Evolutionary conservation across 768 basidiomycete species (phyloP).

Genomic region (Omphalotus guepiniiformis): DNA sequence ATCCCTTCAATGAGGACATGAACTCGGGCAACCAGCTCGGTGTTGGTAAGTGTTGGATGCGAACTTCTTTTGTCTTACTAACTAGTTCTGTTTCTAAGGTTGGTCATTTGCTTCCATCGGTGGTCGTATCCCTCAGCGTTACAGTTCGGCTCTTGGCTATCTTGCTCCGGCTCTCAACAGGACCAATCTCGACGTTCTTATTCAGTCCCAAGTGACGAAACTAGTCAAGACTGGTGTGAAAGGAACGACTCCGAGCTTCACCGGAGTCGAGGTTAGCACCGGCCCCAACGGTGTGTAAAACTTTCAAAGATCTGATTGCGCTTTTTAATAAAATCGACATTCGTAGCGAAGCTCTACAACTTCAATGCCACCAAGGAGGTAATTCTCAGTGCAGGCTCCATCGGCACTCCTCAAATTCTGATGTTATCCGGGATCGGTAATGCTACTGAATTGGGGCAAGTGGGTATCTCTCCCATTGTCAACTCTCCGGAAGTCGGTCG

Average conservation of each 20-base stretch:
- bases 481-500: conserved; percentile 21
- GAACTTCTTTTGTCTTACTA: conserved; percentile 6
- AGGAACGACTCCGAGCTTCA: conserved; percentile 7
- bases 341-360: conserved; percentile 5
- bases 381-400: conserved; percentile 25
- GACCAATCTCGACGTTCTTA: conserved; percentile 25
- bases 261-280: conserved; percentile 16
- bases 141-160: conserved; percentile 28
- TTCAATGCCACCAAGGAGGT: conserved; percentile 23
- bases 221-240: not conserved
- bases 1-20: conserved; percentile 24
- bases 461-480: conserved; percentile 13
- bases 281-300: conserved; percentile 2
- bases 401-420: conserved; percentile 24
- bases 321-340: conserved; percentile 4
- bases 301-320: too few species aligned
- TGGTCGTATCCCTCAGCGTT: too few species aligned
- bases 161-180: conserved; percentile 22
- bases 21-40: conserved; percentile 28
- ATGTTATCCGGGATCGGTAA: conserved; percentile 26
- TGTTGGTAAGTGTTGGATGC: conserved; percentile 24
- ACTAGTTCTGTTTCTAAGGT: conserved; percentile 31
- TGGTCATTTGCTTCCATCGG: conserved; percentile 19
- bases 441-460: not conserved
- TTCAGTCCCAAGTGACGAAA: conserved; percentile 5